Conservation (phyloP, 495 filamentous ascomycete species). For the Penicillium pulvis region DNA sequence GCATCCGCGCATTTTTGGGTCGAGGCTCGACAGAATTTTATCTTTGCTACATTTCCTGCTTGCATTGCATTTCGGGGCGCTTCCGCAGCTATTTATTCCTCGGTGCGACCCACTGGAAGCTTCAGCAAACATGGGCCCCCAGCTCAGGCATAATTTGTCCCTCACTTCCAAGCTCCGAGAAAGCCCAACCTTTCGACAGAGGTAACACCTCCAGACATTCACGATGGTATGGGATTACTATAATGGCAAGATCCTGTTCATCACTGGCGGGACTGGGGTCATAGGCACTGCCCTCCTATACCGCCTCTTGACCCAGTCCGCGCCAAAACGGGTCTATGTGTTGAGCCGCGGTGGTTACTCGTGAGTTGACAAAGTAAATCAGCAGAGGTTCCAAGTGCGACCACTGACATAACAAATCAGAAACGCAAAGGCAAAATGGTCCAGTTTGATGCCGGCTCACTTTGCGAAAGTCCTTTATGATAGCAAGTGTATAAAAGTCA, state of each 20-base stretch:
- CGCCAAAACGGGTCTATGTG: conserved; percentile 27
- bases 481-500: conserved; percentile 21
- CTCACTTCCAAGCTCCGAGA: not conserved
- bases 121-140: conserved; percentile 1
- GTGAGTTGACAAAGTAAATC: conserved; percentile 16
- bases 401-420: conserved; percentile 12
- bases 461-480: conserved; percentile 15
- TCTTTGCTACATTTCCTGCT: not conserved
- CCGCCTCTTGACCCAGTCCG: conserved; percentile 22
- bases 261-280: conserved; percentile 29
- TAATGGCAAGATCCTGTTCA: conserved; percentile 26
- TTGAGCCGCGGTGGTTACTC: conserved; percentile 27
- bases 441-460: conserved; percentile 16
- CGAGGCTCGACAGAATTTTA: not conserved
- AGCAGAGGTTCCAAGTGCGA: not conserved
- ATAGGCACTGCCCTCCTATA: conserved; percentile 28
- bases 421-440: conserved; percentile 31
- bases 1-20: conserved; percentile 13
- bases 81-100: conserved; percentile 6
- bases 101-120: conserved; percentile 9
- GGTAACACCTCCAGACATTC: not conserved
- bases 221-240: conserved; percentile 34
- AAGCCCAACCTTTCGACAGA: not conserved
- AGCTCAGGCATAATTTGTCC: not conserved
- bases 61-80: not conserved